Base-by-base conservation (phyloP, 306 rosid species). In the Glycine soja region DNA sequence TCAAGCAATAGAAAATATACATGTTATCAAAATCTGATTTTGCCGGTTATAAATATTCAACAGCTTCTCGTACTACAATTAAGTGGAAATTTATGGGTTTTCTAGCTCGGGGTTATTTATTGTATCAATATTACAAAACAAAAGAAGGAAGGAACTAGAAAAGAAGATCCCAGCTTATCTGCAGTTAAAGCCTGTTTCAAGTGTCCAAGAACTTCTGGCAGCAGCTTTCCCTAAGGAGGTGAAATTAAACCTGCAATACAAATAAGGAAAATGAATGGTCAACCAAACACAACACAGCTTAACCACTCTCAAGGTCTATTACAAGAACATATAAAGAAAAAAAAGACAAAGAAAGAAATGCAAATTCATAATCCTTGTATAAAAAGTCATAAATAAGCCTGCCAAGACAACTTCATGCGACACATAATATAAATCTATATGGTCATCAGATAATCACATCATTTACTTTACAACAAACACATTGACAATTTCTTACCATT, bases 241-340 rank as follows among this genome's bases (percentile, higher is more conserved):
- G 85, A 95, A 88, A 75, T 85, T 92, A 70, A 95, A 79, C 93
- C 99, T 95, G 89, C 74, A 72, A 79, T 95, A 88, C 74, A 72
- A 79, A 53, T 48, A 54, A 57, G 24, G n/a, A 52, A 69, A 67
- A 82, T 72, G 63, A 76, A 76, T 64, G 62, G 56, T 71, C 32
- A 76, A 63, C 70, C 50, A 24, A 24, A 24, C 30, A 24, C 30
- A 24, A 24, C 30, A 24, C 30, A 24, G 30, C 30, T 24, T 24
- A 24, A 24, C 30, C 30, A 24, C 30, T 24, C 30, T 24, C 30
- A 24, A 24, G 30, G 30, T 34, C 38, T 3, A 34, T 34, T 34
- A 34, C 38, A 34, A 34, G 36, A 34, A 34, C 2, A 34, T 34
- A 50, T 13, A 40, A 18, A 7, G 12, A 2, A 65, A 16, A 24